These are phyloP conservation scores for Juglanconis juglandina DNA, from an alignment of 2,329 filamentous ascomycete species.

Conservation along the genomic window DNA sequence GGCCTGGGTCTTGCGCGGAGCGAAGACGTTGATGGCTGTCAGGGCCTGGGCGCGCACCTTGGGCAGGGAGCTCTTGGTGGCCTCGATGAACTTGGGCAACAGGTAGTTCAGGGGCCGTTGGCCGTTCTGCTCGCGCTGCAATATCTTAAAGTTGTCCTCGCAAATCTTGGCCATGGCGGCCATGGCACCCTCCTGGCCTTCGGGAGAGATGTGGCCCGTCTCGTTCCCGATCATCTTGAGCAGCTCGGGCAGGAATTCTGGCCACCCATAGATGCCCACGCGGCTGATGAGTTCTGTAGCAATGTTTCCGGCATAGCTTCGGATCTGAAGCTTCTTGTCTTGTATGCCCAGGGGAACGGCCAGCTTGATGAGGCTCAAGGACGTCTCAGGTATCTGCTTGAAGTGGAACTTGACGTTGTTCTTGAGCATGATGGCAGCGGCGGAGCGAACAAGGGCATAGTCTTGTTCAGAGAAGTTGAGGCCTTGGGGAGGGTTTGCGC, in stretches of 20 bases:
- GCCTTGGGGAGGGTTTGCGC: conserved; percentile 57
- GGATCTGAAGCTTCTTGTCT: conserved; percentile 77
- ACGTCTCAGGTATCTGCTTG: conserved; percentile 70
- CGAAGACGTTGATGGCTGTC: conserved; percentile 86
- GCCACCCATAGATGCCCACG: conserved; percentile 86
- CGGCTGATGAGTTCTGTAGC: conserved; percentile 86
- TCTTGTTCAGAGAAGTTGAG: conserved; percentile 57
- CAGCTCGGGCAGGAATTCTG: conserved; percentile 81
- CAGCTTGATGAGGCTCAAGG: conserved; percentile 73
- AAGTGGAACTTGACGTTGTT: conserved; percentile 80
- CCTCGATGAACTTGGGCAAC: conserved; percentile 85
- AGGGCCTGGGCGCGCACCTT: conserved; percentile 79
- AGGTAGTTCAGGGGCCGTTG: conserved; percentile 84
- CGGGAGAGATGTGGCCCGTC: conserved; percentile 61
- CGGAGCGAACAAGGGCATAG: conserved; percentile 75
- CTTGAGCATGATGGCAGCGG: conserved; percentile 92
- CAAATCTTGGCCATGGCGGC: conserved; percentile 90
- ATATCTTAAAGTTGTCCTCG: conserved; percentile 84
- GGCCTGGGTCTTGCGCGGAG: conserved; percentile 77
- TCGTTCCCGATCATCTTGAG: conserved; percentile 74
- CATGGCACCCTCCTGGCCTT: conserved; percentile 91
- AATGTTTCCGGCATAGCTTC: conserved; percentile 86
- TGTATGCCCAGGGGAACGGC: conserved; percentile 75
- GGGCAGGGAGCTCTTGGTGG: conserved; percentile 71
- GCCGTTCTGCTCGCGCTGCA: conserved; percentile 85